phyloP scores from a whole-genome alignment of 257 asterid species.

The Perilla frutescens region DNA sequence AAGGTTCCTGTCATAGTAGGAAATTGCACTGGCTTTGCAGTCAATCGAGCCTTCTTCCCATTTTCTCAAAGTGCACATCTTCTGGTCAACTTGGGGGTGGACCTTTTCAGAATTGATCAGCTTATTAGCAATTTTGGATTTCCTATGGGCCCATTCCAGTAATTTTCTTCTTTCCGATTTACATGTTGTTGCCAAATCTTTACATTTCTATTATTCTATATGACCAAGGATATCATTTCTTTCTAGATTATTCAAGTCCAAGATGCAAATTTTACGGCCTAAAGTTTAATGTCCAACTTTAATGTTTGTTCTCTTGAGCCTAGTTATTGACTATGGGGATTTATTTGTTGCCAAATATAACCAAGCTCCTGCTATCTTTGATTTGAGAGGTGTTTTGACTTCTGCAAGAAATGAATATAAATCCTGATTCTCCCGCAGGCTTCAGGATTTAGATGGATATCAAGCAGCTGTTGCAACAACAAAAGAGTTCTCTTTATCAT shows the following conservation, averaged over 20 bases:
- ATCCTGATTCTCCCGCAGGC: conserved; percentile 55
- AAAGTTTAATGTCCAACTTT: too few species aligned
- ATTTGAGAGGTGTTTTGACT: too few species aligned
- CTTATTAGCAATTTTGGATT: conserved; percentile 77
- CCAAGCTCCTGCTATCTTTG: too few species aligned
- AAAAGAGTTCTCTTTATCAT: conserved; percentile 59
- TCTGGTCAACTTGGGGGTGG: conserved; percentile 85
- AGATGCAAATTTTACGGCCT: not conserved
- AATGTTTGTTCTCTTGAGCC: too few species aligned
- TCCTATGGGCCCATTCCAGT: conserved; percentile 96
- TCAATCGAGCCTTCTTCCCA: conserved; percentile 90
- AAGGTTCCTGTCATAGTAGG: conserved; percentile 92
- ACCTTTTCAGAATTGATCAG: conserved; percentile 84
- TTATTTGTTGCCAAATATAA: not conserved
- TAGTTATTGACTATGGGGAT: not conserved
- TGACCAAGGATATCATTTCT: conserved; percentile 10
- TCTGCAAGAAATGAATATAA: conserved; percentile 9
- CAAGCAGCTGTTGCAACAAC: conserved; percentile 75
- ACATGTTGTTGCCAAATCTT: conserved; percentile 11
- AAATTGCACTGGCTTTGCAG: conserved; percentile 97
- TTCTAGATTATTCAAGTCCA: not conserved
- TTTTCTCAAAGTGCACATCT: conserved; percentile 75
- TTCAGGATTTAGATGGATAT: conserved; percentile 90
- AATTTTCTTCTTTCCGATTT: conserved; percentile 46
- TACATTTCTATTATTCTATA: not conserved